These are phyloP conservation scores for Pestalotiopsis sp. DNA, from an alignment of 2,329 filamentous ascomycete genomes.

Conservation along the genomic window DNA sequence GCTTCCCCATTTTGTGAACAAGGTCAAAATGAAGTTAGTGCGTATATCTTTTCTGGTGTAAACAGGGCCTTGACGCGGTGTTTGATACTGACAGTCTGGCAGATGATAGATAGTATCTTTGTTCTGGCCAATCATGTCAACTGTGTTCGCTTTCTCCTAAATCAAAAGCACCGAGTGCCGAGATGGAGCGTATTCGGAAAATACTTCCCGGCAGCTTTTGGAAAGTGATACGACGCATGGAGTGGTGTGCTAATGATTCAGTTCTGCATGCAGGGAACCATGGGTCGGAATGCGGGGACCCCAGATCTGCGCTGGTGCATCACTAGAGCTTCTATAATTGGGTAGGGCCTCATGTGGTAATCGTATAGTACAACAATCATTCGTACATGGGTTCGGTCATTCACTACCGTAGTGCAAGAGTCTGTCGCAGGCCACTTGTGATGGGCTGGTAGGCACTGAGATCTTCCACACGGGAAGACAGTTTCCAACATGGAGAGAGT, in stretches of 20 bases:
- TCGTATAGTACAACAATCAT: not conserved
- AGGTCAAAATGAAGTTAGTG: not conserved
- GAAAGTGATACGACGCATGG: not conserved
- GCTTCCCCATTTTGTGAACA: not conserved
- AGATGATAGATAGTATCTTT: not conserved
- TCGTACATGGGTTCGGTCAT: not conserved
- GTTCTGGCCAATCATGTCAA: not conserved
- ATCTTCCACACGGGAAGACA: not conserved
- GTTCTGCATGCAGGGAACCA: not conserved
- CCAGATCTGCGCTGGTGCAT: not conserved
- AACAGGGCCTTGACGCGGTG: not conserved
- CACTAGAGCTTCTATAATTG: not conserved
- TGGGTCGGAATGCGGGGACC: not conserved
- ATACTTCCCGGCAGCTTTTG: not conserved
- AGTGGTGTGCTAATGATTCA: constrained; percentile 3
- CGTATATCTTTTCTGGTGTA: not conserved
- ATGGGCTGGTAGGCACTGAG: not conserved
- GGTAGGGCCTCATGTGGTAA: not conserved
- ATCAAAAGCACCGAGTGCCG: not conserved
- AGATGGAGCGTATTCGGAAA: not conserved
- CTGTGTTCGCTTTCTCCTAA: not conserved
- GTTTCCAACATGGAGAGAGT: not conserved
- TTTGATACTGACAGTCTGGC: too few relatives aligned
- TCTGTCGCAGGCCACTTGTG: not conserved
- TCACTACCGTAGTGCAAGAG: not conserved